Conservation (phyloP, 129 eudicot species). For the Smallanthus sonchifolius region DNA sequence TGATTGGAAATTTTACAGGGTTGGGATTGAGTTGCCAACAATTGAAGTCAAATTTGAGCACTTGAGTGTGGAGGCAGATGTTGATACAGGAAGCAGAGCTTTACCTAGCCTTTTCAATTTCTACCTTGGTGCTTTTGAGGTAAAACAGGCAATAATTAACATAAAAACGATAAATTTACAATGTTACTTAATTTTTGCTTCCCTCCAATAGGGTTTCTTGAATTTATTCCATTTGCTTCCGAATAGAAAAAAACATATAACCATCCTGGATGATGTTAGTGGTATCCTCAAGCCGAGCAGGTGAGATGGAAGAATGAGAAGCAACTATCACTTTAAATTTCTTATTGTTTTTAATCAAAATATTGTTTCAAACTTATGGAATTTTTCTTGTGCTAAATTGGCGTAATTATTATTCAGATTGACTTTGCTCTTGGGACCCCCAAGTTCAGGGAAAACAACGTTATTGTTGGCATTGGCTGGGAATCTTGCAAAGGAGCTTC, state of each 20-base stretch:
- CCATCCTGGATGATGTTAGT: constrained; percentile 64
- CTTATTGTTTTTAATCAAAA: not conserved
- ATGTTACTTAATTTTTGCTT: too few species aligned
- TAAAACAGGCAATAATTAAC: too few species aligned
- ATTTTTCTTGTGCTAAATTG: not conserved
- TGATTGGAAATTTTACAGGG: constrained; percentile 30
- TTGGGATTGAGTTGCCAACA: constrained; percentile 75
- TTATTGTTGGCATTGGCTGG: constrained; percentile 72
- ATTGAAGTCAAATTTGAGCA: constrained; percentile 77
- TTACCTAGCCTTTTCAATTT: constrained; percentile 71
- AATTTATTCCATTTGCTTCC: constrained; percentile 42
- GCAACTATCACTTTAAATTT: too few species aligned
- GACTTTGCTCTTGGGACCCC: constrained; percentile 94
- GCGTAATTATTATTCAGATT: constrained; percentile 32
- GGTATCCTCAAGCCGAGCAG: constrained; percentile 72
- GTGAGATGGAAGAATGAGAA: constrained; percentile 20
- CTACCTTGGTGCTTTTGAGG: constrained; percentile 50
- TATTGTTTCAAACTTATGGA: not conserved
- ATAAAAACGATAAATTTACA: too few species aligned
- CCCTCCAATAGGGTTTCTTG: constrained; percentile 38
- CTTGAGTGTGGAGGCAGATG: constrained; percentile 58
- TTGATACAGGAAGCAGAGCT: constrained; percentile 65
- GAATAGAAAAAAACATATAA: constrained; percentile 45
- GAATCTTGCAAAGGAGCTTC: constrained; percentile 39
- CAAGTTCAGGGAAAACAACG: constrained; percentile 85